Percentiles rank a stretch among this genome's conserved stretches.
phyloP scores from a whole-genome alignment of 2,329 filamentous ascomycete species.

The Escovopsis weberi region DNA sequence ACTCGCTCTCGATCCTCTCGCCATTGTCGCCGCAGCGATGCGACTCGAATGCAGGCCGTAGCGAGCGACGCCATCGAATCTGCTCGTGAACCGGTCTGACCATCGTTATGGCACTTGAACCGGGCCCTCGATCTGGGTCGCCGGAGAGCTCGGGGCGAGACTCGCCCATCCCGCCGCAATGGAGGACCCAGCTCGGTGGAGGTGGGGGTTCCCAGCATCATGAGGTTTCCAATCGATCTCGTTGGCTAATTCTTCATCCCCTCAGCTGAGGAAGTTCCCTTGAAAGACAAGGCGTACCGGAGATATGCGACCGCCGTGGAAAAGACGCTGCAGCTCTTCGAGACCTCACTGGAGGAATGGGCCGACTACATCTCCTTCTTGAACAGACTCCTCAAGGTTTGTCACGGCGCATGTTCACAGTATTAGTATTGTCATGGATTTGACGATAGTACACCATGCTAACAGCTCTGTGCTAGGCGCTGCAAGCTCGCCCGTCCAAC shows the following conservation, averaged over 20 bases:
- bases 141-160: constrained; percentile 74
- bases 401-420: constrained; percentile 1
- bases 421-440: background rate
- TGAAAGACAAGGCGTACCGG: constrained; percentile 57
- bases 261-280: constrained; percentile 34
- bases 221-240: background rate
- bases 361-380: constrained; percentile 98
- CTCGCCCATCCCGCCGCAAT: constrained; percentile 60
- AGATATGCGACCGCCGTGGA: constrained; percentile 85
- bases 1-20: background rate
- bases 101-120: constrained; percentile 49
- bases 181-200: constrained; percentile 62
- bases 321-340: constrained; percentile 75
- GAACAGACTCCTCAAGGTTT: constrained; percentile 75
- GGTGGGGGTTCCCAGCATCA: constrained; percentile 37
- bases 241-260: constrained; percentile 1
- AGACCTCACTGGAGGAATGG: constrained; percentile 93
- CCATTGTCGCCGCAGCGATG: constrained; percentile 3
- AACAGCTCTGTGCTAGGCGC: constrained; percentile 39
- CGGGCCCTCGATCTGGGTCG: constrained; percentile 46
- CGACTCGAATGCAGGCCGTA: constrained; percentile 1
- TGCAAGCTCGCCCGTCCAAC: constrained; percentile 70
- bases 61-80: constrained; percentile 2
- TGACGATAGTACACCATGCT: background rate
- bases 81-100: constrained; percentile 7